These are phyloP conservation scores for Sambucus nigra DNA, from an alignment of 129 eudicot genomes.

Conservation along the genomic window DNA sequence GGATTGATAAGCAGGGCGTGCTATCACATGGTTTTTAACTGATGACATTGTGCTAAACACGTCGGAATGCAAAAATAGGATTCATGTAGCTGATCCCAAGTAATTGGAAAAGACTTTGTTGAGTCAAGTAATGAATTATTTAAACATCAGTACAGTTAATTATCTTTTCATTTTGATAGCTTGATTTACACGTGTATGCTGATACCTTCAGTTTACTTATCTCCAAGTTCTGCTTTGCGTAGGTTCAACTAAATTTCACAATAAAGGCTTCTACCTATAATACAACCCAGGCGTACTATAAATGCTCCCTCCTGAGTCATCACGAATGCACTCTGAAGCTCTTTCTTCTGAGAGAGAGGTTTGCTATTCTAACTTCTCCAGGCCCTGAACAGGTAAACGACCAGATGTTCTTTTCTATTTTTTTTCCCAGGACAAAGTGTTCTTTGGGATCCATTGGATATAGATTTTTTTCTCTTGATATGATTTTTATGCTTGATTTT, in stretches of 20 bases:
- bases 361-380: slow-evolving; percentile 17
- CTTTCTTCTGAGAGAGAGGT: neutral
- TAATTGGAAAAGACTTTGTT: too few species aligned
- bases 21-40: too few species aligned
- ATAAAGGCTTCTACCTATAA: slow-evolving; percentile 15
- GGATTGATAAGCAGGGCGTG: too few species aligned
- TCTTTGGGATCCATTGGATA: too few species aligned
- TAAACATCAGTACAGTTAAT: too few species aligned
- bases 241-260: slow-evolving; percentile 24
- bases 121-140: too few species aligned
- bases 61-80: too few species aligned
- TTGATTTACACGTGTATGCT: neutral
- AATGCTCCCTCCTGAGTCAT: slow-evolving; percentile 13
- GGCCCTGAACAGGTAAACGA: slow-evolving; percentile 12
- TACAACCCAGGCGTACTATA: slow-evolving; percentile 15
- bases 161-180: neutral
- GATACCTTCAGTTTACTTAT: neutral
- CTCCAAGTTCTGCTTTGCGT: neutral
- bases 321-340: slow-evolving; percentile 12
- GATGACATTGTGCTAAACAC: too few species aligned
- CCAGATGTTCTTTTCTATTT: neutral
- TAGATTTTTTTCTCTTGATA: too few species aligned
- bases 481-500: neutral
- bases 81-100: too few species aligned
- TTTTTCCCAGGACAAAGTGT: neutral